Base-by-base conservation (phyloP, 1,284 basidiomycete species). In the Ganoderma sinense region DNA sequence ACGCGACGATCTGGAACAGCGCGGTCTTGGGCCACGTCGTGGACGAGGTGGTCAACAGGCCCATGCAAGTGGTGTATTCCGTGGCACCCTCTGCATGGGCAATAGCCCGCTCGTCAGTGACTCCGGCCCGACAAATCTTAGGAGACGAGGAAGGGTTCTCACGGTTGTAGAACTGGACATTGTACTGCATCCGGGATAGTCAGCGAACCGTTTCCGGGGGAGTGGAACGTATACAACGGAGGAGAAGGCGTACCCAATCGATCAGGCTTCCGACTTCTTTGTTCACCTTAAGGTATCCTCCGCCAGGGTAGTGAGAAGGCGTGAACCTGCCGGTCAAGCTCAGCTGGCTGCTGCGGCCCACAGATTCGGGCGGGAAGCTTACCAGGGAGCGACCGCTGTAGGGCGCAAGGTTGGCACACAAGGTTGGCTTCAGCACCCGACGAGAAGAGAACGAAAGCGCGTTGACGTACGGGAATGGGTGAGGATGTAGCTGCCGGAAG, bases 161-260 rank as follows among this genome's bases (percentile, higher is more conserved):
- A 90, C 89, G 89, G 76, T 91, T 91, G 78, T 91, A 91, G 79
- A 85, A 84, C 77, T 86, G 85, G 39, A 87, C 75, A 65, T 87
- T 87, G 74, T 86, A 87, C 85, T 83, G 70, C 16, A 41, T 63
- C 23, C 7, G 26, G 16, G 11, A 59, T 60, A 40, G 48, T 43
- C 40, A 58, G 55, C 18, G 33, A 13, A 41, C 20, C 10, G 31
- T 4, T 14, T 10, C 23, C 23, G 23, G 48, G 11, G 23, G 40
- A 41, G 10, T 6, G 31, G 18, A 67, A 14, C 31, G 33, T 7
- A 45, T 31, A 13, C 23, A 65, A 62, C 5, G 31, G 2, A 48
- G 29, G 29, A n/a, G 16, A n/a, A 39, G 4, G 69, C 80, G 23
- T 60, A 82, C 81, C 81, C 81, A 82, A 69, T 82, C 81, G 59